Evolutionary conservation across 768 basidiomycete species (phyloP).

Genomic region (Cubamyces sp.): DNA sequence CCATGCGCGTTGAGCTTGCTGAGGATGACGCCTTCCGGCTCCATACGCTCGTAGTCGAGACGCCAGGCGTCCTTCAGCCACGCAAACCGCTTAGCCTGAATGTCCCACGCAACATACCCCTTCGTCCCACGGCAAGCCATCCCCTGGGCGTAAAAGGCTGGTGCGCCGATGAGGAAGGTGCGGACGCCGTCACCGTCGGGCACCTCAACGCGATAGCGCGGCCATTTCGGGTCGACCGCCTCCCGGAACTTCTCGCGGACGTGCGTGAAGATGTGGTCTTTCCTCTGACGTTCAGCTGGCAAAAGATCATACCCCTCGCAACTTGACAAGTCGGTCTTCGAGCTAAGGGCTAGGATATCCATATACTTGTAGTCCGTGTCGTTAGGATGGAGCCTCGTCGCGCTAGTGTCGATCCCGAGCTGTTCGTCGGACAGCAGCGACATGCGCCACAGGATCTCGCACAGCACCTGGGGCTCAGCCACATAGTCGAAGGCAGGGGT

Average conservation of each 20-base stretch:
- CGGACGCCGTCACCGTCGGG: background rate
- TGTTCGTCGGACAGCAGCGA: background rate
- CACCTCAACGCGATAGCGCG: conserved; percentile 6
- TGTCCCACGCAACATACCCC: conserved; percentile 20
- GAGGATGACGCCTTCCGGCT: background rate
- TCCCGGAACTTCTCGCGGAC: conserved; percentile 1
- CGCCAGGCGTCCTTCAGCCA: conserved; percentile 1
- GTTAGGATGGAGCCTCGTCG: background rate
- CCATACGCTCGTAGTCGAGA: background rate
- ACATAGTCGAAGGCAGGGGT: conserved; percentile 7
- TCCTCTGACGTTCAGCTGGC: background rate
- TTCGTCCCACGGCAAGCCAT: conserved; percentile 12
- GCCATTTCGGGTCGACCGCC: background rate
- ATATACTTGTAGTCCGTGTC: background rate
- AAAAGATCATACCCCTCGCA: background rate
- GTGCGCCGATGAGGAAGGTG: conserved; percentile 1
- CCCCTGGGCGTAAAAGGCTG: background rate
- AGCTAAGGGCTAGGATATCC: background rate
- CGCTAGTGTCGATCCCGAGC: background rate
- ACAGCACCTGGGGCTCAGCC: background rate
- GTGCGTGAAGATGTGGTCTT: background rate
- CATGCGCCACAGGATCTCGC: conserved; percentile 2
- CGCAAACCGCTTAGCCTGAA: background rate
- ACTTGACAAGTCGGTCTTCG: too few relatives aligned
- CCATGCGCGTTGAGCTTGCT: background rate